Conservation (phyloP, 2,329 filamentous ascomycete genomes). For the Diaporthe sp. region DNA sequence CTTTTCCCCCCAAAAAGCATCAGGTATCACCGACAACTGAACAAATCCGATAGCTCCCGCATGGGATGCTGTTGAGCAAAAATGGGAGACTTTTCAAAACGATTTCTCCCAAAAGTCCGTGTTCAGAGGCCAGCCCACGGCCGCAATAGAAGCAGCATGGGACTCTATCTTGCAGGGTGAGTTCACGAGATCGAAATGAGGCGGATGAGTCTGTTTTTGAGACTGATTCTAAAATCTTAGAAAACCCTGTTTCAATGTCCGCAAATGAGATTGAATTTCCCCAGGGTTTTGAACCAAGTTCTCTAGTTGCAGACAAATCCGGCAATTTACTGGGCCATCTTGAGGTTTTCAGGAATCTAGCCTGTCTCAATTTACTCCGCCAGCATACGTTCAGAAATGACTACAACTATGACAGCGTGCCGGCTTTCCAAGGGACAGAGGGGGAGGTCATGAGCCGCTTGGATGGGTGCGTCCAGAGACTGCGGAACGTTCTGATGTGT, state of each 20-base stretch:
- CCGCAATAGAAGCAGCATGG: neutral
- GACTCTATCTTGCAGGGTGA: neutral
- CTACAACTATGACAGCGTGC: neutral
- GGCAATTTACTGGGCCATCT: neutral
- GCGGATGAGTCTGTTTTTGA: neutral
- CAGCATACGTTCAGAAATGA: neutral
- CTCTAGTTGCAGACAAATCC: neutral
- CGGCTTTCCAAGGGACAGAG: neutral
- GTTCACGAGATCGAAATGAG: neutral
- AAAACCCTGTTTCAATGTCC: neutral
- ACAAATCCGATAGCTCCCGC: neutral
- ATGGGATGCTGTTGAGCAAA: neutral
- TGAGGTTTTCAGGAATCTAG: neutral
- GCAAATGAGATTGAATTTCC: neutral
- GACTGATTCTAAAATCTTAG: neutral
- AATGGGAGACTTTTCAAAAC: neutral
- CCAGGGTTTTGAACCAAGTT: neutral
- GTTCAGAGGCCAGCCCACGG: constrained; percentile 1
- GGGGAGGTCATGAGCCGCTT: neutral
- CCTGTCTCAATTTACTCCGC: neutral
- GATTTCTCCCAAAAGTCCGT: neutral
- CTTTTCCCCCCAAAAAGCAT: neutral
- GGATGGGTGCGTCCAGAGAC: constrained; percentile 2
- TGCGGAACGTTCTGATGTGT: neutral
- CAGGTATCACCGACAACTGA: neutral